These are phyloP conservation scores for Herpomyces periplanetae DNA, from an alignment of 2,329 filamentous ascomycete species.

Conservation along the genomic window DNA sequence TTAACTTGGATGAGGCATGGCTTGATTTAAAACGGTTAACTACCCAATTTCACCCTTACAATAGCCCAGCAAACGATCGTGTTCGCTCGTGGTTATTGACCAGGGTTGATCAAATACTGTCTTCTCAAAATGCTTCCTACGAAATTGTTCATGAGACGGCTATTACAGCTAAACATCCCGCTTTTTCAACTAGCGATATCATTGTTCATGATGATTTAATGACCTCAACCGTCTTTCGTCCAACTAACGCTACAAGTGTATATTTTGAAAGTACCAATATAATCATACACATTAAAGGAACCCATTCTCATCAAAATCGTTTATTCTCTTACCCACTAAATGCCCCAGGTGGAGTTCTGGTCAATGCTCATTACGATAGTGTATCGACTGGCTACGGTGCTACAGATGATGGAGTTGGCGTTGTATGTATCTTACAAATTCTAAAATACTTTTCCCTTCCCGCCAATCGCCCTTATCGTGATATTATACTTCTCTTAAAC, in stretches of 20 bases:
- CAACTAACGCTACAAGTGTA: conserved; percentile 9
- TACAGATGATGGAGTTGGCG: conserved; percentile 69
- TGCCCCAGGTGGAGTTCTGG: conserved; percentile 34
- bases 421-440: conserved; percentile 48
- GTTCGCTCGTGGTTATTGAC: conserved; percentile 34
- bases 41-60: conserved; percentile 45
- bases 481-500: conserved; percentile 54
- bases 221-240: conserved; percentile 18
- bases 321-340: conserved; percentile 25
- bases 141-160: neutral
- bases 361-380: conserved; percentile 82
- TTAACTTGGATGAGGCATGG: conserved; percentile 63
- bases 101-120: conserved; percentile 26
- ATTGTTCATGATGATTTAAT: conserved; percentile 41
- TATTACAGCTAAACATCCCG: neutral
- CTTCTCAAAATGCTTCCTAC: neutral
- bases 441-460: conserved; percentile 44
- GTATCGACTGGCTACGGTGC: conserved; percentile 72
- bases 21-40: conserved; percentile 36
- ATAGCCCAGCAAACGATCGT: conserved; percentile 40
- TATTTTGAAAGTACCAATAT: conserved; percentile 86
- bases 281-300: conserved; percentile 57
- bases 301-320: conserved; percentile 24
- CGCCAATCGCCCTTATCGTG: conserved; percentile 30
- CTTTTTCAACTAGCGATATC: conserved; percentile 8